phyloP scores from a whole-genome alignment of 2,329 filamentous ascomycete species.

The Aspergillus sergii region DNA sequence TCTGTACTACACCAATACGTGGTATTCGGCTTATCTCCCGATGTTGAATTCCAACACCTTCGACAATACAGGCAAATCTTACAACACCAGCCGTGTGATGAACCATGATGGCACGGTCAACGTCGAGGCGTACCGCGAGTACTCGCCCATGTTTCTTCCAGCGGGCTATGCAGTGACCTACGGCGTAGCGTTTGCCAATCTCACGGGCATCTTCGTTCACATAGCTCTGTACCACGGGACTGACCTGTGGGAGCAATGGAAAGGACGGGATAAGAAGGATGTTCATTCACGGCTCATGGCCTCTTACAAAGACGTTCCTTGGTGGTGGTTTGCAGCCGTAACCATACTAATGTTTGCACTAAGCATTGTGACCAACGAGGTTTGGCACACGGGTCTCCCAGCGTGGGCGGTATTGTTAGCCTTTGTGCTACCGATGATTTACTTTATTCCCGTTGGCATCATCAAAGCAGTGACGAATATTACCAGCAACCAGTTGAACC shows the following conservation, averaged over 20 bases:
- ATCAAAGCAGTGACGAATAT: constrained; percentile 54
- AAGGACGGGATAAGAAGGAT: constrained; percentile 38
- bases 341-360: constrained; percentile 41
- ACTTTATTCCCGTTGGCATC: constrained; percentile 52
- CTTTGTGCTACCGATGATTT: constrained; percentile 49
- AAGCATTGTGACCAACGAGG: constrained; percentile 41
- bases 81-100: constrained; percentile 65
- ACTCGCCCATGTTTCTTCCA: constrained; percentile 67
- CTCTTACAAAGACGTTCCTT: constrained; percentile 44
- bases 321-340: constrained; percentile 50
- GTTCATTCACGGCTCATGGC: constrained; percentile 49
- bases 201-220: constrained; percentile 58
- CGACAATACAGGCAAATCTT: constrained; percentile 64
- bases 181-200: constrained; percentile 68
- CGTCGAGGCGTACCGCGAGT: constrained; percentile 61
- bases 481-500: constrained; percentile 51
- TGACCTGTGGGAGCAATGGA: constrained; percentile 39
- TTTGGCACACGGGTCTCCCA: constrained; percentile 50
- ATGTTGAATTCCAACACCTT: constrained; percentile 63
- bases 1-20: constrained; percentile 58
- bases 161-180: constrained; percentile 60
- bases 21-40: constrained; percentile 61
- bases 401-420: constrained; percentile 50
- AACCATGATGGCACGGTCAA: constrained; percentile 59
- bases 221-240: constrained; percentile 41